Evolutionary conservation across 1,139 yeast genomes (phyloP).

Genomic region (Kurtzmaniella quercitrusa): DNA sequence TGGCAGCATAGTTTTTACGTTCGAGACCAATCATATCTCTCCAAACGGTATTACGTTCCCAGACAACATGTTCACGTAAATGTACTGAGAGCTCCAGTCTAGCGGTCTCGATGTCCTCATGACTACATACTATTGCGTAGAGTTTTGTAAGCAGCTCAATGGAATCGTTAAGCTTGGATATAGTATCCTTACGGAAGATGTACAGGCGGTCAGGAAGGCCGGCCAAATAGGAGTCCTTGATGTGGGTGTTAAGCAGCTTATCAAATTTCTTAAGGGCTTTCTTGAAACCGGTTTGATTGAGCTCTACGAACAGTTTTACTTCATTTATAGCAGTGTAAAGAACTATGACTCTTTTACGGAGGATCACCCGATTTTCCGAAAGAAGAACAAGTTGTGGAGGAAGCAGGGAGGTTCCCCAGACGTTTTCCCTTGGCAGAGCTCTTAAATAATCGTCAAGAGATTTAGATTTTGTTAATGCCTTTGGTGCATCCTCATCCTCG

Average conservation of each 20-base stretch:
- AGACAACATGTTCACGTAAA: constrained; percentile 67
- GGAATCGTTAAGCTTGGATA: constrained; percentile 40
- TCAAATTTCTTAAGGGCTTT: constrained; percentile 70
- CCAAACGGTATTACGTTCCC: constrained; percentile 75
- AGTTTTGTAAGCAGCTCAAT: constrained; percentile 31
- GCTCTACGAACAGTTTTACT: constrained; percentile 60
- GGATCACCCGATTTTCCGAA: constrained; percentile 45
- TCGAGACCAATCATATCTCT: constrained; percentile 84
- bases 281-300: constrained; percentile 63
- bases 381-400: constrained; percentile 41
- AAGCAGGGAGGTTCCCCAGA: constrained; percentile 30
- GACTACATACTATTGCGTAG: constrained; percentile 42
- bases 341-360: constrained; percentile 54
- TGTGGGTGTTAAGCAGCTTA: constrained; percentile 47
- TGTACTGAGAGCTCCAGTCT: constrained; percentile 53
- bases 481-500: constrained; percentile 16
- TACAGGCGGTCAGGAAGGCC: constrained; percentile 29
- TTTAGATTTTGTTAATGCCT: constrained; percentile 15
- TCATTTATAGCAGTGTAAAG: constrained; percentile 60
- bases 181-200: constrained; percentile 36
- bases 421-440: constrained; percentile 30
- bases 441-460: constrained; percentile 37
- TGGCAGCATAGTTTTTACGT: constrained; percentile 50
- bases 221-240: constrained; percentile 35
- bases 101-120: constrained; percentile 39